Base-by-base conservation (phyloP, 169 alveolate genomes). In the Plasmodium fragile region DNA sequence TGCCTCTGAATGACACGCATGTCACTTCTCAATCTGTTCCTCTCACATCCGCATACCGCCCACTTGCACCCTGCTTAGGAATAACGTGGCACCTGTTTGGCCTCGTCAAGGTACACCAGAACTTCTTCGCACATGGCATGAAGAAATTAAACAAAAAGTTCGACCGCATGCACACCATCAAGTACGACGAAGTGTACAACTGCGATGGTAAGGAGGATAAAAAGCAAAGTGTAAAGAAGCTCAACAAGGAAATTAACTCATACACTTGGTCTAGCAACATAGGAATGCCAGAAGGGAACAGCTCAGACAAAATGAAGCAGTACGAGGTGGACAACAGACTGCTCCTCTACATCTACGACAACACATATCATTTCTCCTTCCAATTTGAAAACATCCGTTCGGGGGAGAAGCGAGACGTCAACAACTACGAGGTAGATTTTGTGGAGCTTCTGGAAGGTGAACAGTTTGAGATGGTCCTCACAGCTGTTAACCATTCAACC, bases 381-480 rank as follows among this genome's bases (percentile, higher is more conserved):
- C 65, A 45, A 52, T 85, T 85, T 85, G 93, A 73, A 32, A 75
- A 85, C 43, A 36, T 85, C 30, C 55, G 55, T 41, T 77, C 84
- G 43, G 80, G 80, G 13, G 45, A 69, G 13, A 22, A 28, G 65
- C 49, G 25, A 73, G n/a, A 32, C 2, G 59, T 73, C 53, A 85
- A 45, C 59, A 85, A 53, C 28, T 85, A 85, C n/a, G 93, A 85
- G 45, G 34, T 85, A 10, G 93, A 85, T 75, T 18, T 85, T 25
- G 79, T 85, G 5, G 93, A 85, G 65, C 25, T 85, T 53, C 36
- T 85, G 11, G 93, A 85, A 55, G 93, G 93, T 1, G 93, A 85
- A 34, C 8, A 73, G 6, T 53, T 85, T 43, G 85, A 85, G 65
- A 85, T 55, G 34, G 32, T 52, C 41, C 39, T 85, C 32, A 85